Percentiles rank a stretch among this genome's conserved stretches.
Conservation (phyloP, 2,329 filamentous ascomycete species). For the Phialophora tarda region DNA sequence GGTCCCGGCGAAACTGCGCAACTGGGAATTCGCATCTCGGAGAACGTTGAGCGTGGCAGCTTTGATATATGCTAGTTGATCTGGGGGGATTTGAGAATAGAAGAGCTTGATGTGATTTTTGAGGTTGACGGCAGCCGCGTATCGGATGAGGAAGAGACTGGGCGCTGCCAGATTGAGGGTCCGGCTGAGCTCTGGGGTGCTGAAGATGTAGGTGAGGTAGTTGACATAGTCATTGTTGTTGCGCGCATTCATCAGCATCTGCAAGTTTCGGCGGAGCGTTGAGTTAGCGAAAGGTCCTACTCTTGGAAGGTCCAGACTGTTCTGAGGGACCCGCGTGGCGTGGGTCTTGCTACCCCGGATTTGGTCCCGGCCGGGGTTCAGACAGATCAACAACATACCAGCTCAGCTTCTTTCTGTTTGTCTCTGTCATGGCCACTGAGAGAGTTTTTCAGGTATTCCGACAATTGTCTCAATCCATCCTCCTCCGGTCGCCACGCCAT, state of each 20-base stretch:
- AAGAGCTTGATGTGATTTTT: conserved; percentile 86
- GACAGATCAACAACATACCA: conserved; percentile 62
- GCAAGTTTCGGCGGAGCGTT: conserved; percentile 19
- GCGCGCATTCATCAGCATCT: conserved; percentile 95
- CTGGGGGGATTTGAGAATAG: conserved; percentile 76
- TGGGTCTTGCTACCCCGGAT: conserved; percentile 16
- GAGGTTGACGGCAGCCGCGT: conserved; percentile 88
- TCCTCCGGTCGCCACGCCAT: conserved; percentile 95
- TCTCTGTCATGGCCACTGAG: conserved; percentile 79
- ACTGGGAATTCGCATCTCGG: conserved; percentile 79
- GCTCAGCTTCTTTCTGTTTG: conserved; percentile 86
- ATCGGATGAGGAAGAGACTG: conserved; percentile 77
- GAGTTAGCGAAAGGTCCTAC: conserved; percentile 4
- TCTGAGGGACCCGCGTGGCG: conserved; percentile 12
- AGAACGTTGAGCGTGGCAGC: conserved; percentile 77
- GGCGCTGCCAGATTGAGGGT: conserved; percentile 60
- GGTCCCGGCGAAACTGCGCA: conserved; percentile 87
- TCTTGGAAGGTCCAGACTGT: conserved; percentile 13
- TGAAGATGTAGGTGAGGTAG: conserved; percentile 91
- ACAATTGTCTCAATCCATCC: conserved; percentile 86
- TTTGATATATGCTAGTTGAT: conserved; percentile 77
- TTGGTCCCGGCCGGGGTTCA: not conserved
- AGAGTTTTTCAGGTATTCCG: conserved; percentile 87
- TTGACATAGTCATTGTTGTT: conserved; percentile 92
- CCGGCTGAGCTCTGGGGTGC: conserved; percentile 67